Evolutionary conservation across 345 rosid species (phyloP).

Genomic region (Citrus reticulata): DNA sequence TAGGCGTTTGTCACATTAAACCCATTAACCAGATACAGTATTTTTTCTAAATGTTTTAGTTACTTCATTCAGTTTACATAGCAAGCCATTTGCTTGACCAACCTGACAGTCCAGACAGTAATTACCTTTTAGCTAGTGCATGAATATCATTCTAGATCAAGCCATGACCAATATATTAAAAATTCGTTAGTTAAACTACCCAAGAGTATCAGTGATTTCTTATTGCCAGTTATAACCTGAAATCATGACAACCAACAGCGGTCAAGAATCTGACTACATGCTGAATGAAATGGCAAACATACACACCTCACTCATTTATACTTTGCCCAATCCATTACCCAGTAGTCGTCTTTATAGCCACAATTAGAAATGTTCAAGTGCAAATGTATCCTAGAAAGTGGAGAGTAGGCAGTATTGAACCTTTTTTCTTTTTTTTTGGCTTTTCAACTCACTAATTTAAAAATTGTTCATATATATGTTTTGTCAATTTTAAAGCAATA

Average conservation of each 20-base stretch:
- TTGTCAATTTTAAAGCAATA: neutral
- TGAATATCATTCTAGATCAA: neutral
- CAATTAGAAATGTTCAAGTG: neutral
- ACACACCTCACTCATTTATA: neutral
- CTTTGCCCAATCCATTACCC: neutral
- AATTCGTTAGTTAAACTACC: neutral
- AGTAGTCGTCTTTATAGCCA: neutral
- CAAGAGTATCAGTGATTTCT: neutral
- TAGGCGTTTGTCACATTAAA: neutral
- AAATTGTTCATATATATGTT: neutral
- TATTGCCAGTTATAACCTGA: neutral
- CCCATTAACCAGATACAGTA: neutral
- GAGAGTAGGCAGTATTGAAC: neutral
- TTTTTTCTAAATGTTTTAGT: too few relatives aligned
- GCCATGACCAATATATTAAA: neutral
- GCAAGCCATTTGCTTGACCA: neutral
- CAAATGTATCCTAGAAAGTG: neutral
- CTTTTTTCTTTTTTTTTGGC: too few relatives aligned
- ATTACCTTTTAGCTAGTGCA: neutral
- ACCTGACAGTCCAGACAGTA: neutral
- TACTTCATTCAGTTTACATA: neutral
- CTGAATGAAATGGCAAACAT: neutral
- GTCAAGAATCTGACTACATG: neutral
- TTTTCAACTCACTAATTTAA: neutral
- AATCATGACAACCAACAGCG: neutral